Evolutionary conservation across 768 basidiomycete genomes (phyloP).

Genomic region (Lactarius tabidus): DNA sequence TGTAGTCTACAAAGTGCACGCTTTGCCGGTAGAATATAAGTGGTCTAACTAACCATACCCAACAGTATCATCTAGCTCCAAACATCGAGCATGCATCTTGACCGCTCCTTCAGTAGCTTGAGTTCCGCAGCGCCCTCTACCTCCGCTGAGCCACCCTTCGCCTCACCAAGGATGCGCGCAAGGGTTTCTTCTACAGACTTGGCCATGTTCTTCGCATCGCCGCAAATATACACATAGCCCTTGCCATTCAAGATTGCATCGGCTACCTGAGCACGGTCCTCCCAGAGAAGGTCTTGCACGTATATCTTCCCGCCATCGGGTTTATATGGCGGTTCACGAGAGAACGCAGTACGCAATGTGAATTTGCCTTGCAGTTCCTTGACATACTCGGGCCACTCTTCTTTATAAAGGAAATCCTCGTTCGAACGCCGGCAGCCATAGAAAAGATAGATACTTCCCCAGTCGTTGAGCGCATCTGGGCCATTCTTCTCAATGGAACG

Average conservation of each 20-base stretch:
- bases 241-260: conserved; percentile 90
- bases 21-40: neutral
- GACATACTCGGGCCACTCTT: conserved; percentile 89
- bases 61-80: conserved; percentile 56
- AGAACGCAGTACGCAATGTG: conserved; percentile 84
- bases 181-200: conserved; percentile 92
- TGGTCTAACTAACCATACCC: conserved; percentile 4
- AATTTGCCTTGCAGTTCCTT: conserved; percentile 91
- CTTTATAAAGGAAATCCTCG: conserved; percentile 91
- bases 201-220: conserved; percentile 95
- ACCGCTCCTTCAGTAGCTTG: conserved; percentile 93
- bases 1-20: conserved; percentile 12
- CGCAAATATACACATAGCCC: conserved; percentile 97
- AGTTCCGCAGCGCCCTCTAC: conserved; percentile 89
- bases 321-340: conserved; percentile 80
- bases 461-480: conserved; percentile 86
- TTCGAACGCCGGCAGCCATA: conserved; percentile 90
- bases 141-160: conserved; percentile 85
- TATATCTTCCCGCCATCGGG: conserved; percentile 94
- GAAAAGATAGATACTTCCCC: conserved; percentile 93
- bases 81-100: conserved; percentile 80
- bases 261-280: conserved; percentile 76
- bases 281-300: conserved; percentile 96
- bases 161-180: conserved; percentile 80
- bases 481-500: conserved; percentile 96